Evolutionary conservation across 805 yeast species (phyloP), one percentile per base, ranked within the genome.

Genomic region (Nakazawaea peltata): DNA sequence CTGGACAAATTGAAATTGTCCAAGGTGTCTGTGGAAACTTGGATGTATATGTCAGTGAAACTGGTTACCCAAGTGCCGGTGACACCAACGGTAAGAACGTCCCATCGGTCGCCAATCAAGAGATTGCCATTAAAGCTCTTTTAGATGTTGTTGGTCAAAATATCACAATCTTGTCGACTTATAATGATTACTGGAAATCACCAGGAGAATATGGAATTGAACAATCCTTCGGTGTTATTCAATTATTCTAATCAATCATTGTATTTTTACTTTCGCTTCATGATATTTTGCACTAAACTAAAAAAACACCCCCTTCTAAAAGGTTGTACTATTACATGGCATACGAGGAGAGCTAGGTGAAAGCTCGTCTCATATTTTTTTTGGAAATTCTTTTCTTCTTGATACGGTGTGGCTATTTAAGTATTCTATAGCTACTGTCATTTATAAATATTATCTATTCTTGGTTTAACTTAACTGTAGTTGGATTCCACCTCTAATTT

Each of bases 41-140:
- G 54, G 56, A 61, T 6, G 77, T 83, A 25, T 45, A 64, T 15
- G 75, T 87, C 37, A 78, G 94, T 15, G 96, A 87, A 59, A 86
- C 95, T 4, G 96, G 96, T 29, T 87, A 84, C 54, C 96, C 96
- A 48, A 74, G 79, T 46, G 61, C 65, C 27, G 96, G 96, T 49
- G 54, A 52, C 41, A 62, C 67, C 39, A 76, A 84, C 51, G 96
- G 96, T 37, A 59, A 59, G 33, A 82, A 86, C 46, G 71, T 77
- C 26, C 96, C 96, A 41, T 58, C 74, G 25, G 52, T 58, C 5
- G 83, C 53, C 9, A 87, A 86, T 59, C 96, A 87, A 64, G 51
- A 57, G 37, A 62, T 66, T 37, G 95, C 95, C 12, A 67, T 88
- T 39, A 57, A 66, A 40, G 57, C 74, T 13, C 78, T 88, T 34